Base-by-base conservation (phyloP, 495 filamentous ascomycete species). In the Aspergillus cristatus region DNA sequence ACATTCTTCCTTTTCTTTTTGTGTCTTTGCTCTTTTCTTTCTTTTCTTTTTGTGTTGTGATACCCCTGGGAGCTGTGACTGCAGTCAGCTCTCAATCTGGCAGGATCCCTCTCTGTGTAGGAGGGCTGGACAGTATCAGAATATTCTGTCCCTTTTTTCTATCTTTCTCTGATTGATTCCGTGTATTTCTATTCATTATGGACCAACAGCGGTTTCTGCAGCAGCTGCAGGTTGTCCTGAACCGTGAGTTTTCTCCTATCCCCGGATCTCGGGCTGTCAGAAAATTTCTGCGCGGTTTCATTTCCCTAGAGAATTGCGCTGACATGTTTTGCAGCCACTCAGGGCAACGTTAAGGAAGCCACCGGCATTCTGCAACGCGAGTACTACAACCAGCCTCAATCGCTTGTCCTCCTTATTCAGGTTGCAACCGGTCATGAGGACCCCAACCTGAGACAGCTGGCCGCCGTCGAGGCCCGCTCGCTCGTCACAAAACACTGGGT, bases 331-430 rank as follows among this genome's bases (percentile, higher is more conserved):
- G 15, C 41, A 62, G 62, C 60, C 41, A 50, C 64, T 50, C 57
- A 71, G 58, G 55, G 53, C 34, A 60, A 65, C 47, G 79, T 98
- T 53, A 95, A 95, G 71, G 75, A 81, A 37, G 87, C 87, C 24
- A 98, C 91, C n/a, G 75, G 79, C 8, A 75, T 82, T 43, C 75
- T 98, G 34, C 88, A 89, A 60, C 86, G 90, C 54, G 84, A 84
- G 51, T 96, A 83, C 71, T 97, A 91, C 63, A 77, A 78, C 41
- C 75, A 89, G 39, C 86, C 90, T 4, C 74, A 85, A 42, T 82
- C 86, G 3, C 77, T 98, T 6, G 68, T 84, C 17, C 71, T 83
- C 49, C 81, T 98, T 22, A 71, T 97, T 34, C 86, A 94, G 54
- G 74, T 95, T 47, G 72, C 93, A 38, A 80, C 81, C 18, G 78